These are phyloP conservation scores for Castanea sativa DNA, from an alignment of 306 rosid genomes.

Conservation along the genomic window DNA sequence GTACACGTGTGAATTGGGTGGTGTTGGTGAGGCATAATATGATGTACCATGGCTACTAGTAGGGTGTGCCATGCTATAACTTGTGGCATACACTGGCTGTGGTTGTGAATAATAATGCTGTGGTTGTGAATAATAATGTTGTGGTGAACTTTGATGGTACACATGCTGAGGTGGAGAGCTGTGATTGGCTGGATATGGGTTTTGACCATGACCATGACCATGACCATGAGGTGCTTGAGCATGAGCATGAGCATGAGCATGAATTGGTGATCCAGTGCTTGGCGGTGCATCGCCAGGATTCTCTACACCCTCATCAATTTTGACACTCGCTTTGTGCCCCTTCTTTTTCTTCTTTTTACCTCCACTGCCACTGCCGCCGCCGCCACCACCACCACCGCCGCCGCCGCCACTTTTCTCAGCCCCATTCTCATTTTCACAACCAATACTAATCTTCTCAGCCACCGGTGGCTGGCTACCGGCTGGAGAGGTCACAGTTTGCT, in stretches of 20 bases:
- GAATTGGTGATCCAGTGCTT: slow-evolving; percentile 29
- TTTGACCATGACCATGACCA: not conserved
- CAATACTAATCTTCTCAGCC: slow-evolving; percentile 28
- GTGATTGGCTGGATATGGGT: slow-evolving; percentile 30
- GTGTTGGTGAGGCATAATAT: slow-evolving; percentile 36
- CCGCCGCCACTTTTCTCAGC: slow-evolving; percentile 21
- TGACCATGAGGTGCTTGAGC: not conserved
- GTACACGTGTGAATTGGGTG: slow-evolving; percentile 31
- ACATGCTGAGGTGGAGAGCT: slow-evolving; percentile 34
- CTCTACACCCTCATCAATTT: slow-evolving; percentile 23
- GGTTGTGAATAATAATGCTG: slow-evolving; percentile 19
- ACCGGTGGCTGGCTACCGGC: slow-evolving; percentile 36
- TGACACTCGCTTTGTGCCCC: slow-evolving; percentile 37
- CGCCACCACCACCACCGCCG: rapidly evolving
- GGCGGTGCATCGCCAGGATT: slow-evolving; percentile 21
- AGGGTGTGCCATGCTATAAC: slow-evolving; percentile 45
- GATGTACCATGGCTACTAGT: slow-evolving; percentile 38
- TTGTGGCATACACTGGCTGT: slow-evolving; percentile 25
- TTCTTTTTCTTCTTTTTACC: slow-evolving; percentile 47
- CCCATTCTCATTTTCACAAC: slow-evolving; percentile 17
- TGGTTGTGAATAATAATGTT: not conserved
- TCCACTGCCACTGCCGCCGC: slow-evolving; percentile 27
- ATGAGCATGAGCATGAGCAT: not conserved
- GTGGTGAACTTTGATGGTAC: slow-evolving; percentile 32
- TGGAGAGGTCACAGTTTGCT: slow-evolving; percentile 30